A percentile compares a stretch with the other conserved stretches of the same genome.
Conservation (phyloP, 352 stramenopile genomes). For the Blastocystis sp. region DNA sequence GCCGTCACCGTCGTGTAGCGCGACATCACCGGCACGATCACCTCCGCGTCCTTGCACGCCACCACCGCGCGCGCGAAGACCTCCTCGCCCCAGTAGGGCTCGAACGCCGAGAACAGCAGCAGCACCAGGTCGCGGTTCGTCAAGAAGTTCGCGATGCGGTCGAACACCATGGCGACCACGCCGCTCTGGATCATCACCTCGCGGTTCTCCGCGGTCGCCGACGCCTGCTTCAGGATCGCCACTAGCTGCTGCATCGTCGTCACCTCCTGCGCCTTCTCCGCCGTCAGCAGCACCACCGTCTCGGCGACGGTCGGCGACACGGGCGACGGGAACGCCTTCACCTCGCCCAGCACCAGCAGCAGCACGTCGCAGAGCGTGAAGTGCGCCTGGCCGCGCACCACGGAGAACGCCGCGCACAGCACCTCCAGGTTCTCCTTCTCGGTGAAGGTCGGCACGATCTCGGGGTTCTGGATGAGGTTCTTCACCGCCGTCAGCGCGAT, state of each 20-base stretch:
- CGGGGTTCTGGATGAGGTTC: slow-evolving; percentile 54
- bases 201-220: slow-evolving; percentile 11
- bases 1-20: slow-evolving; percentile 22
- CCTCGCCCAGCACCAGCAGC: slow-evolving; percentile 30
- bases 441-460: slow-evolving; percentile 51
- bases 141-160: slow-evolving; percentile 16
- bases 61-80: slow-evolving; percentile 43
- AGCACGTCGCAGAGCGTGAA: slow-evolving; percentile 53
- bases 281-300: slow-evolving; percentile 53
- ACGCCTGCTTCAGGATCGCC: slow-evolving; percentile 16
- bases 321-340: slow-evolving; percentile 46
- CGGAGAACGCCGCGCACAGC: slow-evolving; percentile 18
- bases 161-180: slow-evolving; percentile 57
- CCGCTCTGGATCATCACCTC: slow-evolving; percentile 16
- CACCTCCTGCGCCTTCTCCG: slow-evolving; percentile 34
- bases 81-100: slow-evolving; percentile 39
- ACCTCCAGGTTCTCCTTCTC: slow-evolving; percentile 38
- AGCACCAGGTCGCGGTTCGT: slow-evolving; percentile 56
- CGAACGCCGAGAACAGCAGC: slow-evolving; percentile 20
- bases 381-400: slow-evolving; percentile 42
- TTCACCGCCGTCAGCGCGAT: slow-evolving; percentile 26
- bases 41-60: neutral
- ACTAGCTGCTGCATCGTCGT: slow-evolving; percentile 28
- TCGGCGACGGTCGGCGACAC: slow-evolving; percentile 7
- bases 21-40: slow-evolving; percentile 53